Conservation (phyloP, 306 rosid species). For the Biancaea sappan region DNA sequence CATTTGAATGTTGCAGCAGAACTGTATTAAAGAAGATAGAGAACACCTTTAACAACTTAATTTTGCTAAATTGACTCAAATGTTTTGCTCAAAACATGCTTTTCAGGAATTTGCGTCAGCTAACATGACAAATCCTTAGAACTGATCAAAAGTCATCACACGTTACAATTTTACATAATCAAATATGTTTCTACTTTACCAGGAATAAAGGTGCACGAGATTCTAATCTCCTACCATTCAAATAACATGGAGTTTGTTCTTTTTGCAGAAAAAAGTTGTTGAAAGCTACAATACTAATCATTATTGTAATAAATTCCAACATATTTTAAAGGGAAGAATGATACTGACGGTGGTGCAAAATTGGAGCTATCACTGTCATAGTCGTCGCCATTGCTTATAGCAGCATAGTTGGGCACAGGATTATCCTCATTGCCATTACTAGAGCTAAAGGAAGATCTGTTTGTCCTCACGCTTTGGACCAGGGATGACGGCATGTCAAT, state of each 20-base stretch:
- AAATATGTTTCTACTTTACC: not conserved
- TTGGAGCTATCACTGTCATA: slow-evolving; percentile 79
- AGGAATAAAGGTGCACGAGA: not conserved
- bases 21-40: slow-evolving; percentile 2
- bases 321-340: slow-evolving; percentile 18
- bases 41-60: slow-evolving; percentile 8
- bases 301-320: not conserved
- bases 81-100: not conserved
- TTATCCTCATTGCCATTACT: slow-evolving; percentile 69
- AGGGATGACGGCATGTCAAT: slow-evolving; percentile 60
- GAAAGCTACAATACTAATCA: not conserved
- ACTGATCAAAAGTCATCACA: not conserved
- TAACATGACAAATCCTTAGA: not conserved
- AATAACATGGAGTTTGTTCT: not conserved
- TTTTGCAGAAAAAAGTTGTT: not conserved
- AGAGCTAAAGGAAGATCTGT: slow-evolving; percentile 67
- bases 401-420: slow-evolving; percentile 43
- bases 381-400: slow-evolving; percentile 58
- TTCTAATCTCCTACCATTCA: not conserved
- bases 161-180: not conserved
- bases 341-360: slow-evolving; percentile 69
- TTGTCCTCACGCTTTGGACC: slow-evolving; percentile 61
- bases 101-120: not conserved
- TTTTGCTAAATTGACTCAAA: not conserved
- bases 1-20: not conserved